Base-by-base conservation (phyloP, 352 stramenopile species). In the Pythium inflatum region DNA sequence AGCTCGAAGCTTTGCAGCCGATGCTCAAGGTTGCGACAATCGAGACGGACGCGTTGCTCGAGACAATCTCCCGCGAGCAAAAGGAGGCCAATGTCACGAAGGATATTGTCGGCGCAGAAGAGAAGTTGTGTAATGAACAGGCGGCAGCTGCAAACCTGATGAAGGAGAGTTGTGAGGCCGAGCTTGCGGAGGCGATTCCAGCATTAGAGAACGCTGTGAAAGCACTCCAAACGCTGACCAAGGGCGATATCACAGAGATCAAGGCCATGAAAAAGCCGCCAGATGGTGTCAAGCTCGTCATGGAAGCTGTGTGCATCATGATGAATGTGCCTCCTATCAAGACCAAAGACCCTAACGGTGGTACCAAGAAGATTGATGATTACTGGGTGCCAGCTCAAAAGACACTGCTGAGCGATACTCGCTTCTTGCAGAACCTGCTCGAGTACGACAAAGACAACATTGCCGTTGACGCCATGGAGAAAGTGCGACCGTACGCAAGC, bases 371-470 rank as follows among this genome's bases (percentile, higher is more conserved):
- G 68, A 82, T 98, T 20, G 91, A 98, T 54, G 93, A 98, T 64
- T 98, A 98, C 65, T 98, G 95, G 95, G 92, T 82, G 2, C 88
- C 94, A 0, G 93, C 95, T 3, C 90, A 98, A 70, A 99, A 99
- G 62, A 80, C 94, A 7, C 50, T 98, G 34, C 79, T 99, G 18
- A 96, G 81, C 34, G 94, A 99, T 65, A 90, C 96, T 34, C 74
- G 87, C 0, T 99, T 99, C 67, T 66, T 99, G 4, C 81, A 97
- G 69, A 97, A 97, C 54, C 72, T 99, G 11, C 82, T 98, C 30
- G 93, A 98, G 56, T 99, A 98, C 70, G 94, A 99, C 75, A 98
- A 98, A 70, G 95, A 99, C 74, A 97, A 98, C 69, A 98, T 99
- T 60, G 66, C 73, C 4, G 73, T 76, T 7, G 86, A 96, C n/a